Evolutionary conservation across 208 protist genomes (phyloP), one percentile per base, ranked within the genome.

Genomic region (Blastocrithidia nonstop): DNA sequence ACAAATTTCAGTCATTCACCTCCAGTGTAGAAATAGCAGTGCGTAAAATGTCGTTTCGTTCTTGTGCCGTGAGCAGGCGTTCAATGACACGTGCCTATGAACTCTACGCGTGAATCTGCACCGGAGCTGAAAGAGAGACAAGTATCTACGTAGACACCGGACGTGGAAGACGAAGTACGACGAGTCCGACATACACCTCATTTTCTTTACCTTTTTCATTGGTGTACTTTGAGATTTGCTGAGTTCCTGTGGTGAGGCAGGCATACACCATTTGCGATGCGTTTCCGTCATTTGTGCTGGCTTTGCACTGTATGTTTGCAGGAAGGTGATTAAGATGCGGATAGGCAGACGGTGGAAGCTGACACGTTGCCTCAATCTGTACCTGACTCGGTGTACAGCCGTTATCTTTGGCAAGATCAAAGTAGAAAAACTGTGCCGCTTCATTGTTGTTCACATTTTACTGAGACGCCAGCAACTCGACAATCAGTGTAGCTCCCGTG

Each of bases 171-270:
- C 78, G 72, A 42, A 84, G 44, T 27, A 84, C 65, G 1, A 45
- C 60, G 24, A 88, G 37, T 0, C 53, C 57, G 2, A 88, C 68
- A 45, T 67, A 73, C 4, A 88, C 61, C 7, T 59, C 49, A 29
- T 78, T 88, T 48, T 88, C 78, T 24, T 40, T 66, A 6, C 78
- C 78, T 13, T n/a, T 28, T 38, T 88, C 73, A 45, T 84, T 78
- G 0, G 50, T 61, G 41, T 54, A 88, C 65, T 88, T 88, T 24
- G 67, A 63, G n/a, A 88, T 67, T 20, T 45, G 55, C 58, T 83
- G 72, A 17, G 60, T 31, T 5, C 78, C 72, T 21, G 56, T 61
- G 4, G 57, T 46, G 19, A 72, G 16, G 41, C 61, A 72, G 20
- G 50, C 67, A 45, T 77, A 81, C 6, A 56, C 61, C 2, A 6